Percentiles rank a stretch among this genome's conserved stretches.
These are phyloP conservation scores for Euphrasia arctica DNA, from an alignment of 305 asterid species.

Conservation along the genomic window DNA sequence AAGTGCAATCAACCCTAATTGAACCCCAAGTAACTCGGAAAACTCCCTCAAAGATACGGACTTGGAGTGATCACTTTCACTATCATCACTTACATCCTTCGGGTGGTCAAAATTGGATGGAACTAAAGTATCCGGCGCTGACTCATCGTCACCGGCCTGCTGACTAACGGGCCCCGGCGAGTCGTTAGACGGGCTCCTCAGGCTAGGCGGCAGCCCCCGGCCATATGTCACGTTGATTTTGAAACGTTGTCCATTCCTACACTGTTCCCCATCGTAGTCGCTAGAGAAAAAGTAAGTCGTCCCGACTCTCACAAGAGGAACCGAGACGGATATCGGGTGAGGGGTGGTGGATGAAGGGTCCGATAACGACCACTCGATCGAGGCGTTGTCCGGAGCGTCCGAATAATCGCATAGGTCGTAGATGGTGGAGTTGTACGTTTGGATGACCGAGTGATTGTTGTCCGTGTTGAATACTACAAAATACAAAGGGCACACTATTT, in stretches of 20 bases:
- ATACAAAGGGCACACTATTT: too few relatives aligned
- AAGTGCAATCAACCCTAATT: conserved; percentile 28
- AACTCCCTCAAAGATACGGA: conserved; percentile 28
- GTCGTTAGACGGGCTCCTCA: conserved; percentile 33
- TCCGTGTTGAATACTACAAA: conserved; percentile 79
- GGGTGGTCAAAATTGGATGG: conserved; percentile 75
- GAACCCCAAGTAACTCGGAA: conserved; percentile 32
- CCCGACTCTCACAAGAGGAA: conserved; percentile 57
- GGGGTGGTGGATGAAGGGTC: conserved; percentile 63
- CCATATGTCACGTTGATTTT: conserved; percentile 62
- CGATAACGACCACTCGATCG: conserved; percentile 57
- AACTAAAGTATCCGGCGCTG: conserved; percentile 66
- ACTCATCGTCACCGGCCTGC: conserved; percentile 49
- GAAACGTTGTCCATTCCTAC: conserved; percentile 57
- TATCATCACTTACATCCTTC: conserved; percentile 45
- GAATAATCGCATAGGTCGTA: conserved; percentile 50
- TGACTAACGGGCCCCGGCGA: conserved; percentile 56
- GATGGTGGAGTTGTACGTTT: conserved; percentile 63
- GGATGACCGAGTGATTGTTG: conserved; percentile 77
- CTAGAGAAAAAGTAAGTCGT: conserved; percentile 64
- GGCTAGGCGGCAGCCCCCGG: conserved; percentile 60
- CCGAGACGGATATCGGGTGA: conserved; percentile 39
- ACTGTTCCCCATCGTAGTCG: conserved; percentile 89
- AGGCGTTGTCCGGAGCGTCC: conserved; percentile 51
- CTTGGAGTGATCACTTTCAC: conserved; percentile 35